phyloP scores from a whole-genome alignment of 495 filamentous ascomycete genomes.

The Aspergillus campestris region DNA sequence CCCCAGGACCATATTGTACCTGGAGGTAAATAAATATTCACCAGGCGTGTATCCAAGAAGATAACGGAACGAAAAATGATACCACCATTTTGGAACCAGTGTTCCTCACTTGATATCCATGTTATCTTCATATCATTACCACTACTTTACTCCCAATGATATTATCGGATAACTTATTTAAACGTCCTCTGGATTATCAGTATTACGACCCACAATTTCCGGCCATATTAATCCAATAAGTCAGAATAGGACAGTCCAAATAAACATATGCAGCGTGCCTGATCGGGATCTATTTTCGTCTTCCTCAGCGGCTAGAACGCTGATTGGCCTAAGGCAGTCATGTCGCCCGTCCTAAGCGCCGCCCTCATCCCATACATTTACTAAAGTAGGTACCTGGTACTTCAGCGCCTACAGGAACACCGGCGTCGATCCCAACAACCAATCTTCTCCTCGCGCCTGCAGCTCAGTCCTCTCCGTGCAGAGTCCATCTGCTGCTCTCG shows the following conservation, averaged over 20 bases:
- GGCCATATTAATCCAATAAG: neutral
- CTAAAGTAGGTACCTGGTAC: too few relatives aligned
- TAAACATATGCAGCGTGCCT: neutral
- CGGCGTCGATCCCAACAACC: slow-evolving; percentile 2
- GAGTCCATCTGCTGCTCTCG: neutral
- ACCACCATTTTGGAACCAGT: neutral
- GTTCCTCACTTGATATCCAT: slow-evolving; percentile 8
- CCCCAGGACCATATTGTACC: neutral
- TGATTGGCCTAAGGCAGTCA: too few relatives aligned
- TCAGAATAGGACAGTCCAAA: neutral
- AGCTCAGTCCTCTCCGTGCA: slow-evolving; percentile 5
- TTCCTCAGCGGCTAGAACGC: too few relatives aligned
- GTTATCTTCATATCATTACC: too few relatives aligned
- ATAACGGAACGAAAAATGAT: slow-evolving; percentile 7
- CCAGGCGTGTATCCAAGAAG: slow-evolving; percentile 17
- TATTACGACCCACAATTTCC: too few relatives aligned
- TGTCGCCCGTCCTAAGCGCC: neutral
- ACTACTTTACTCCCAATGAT: too few relatives aligned
- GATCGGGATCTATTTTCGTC: neutral
- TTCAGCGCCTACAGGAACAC: slow-evolving; percentile 18
- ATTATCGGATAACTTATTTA: too few relatives aligned
- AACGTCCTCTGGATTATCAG: too few relatives aligned
- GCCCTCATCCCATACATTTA: neutral
- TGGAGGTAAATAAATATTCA: neutral
- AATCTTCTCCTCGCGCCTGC: slow-evolving; percentile 8